Percentiles rank a stretch among this genome's conserved stretches.
Conservation (phyloP, 257 asterid species). For the Jacaranda mimosifolia region DNA sequence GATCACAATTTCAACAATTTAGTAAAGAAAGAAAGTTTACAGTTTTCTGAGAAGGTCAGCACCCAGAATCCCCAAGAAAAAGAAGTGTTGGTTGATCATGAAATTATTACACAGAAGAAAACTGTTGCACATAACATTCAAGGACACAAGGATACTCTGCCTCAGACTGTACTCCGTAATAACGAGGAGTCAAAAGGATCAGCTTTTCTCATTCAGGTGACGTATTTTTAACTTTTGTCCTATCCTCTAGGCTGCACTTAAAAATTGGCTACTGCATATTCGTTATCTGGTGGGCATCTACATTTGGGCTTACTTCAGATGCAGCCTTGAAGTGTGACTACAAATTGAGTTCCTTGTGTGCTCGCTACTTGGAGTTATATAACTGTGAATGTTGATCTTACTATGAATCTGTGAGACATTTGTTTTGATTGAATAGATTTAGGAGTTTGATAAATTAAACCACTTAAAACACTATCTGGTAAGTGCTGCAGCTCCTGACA, state of each 20-base stretch:
- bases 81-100: slow-evolving; percentile 44
- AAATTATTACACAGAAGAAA: slow-evolving; percentile 40
- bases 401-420: neutral
- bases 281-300: neutral
- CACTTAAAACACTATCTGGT: neutral
- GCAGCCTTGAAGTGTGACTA: neutral
- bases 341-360: neutral
- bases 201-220: slow-evolving; percentile 82
- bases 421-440: neutral
- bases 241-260: slow-evolving; percentile 7
- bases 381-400: neutral
- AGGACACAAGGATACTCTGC: slow-evolving; percentile 39
- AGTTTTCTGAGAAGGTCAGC: slow-evolving; percentile 40
- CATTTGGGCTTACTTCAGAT: neutral
- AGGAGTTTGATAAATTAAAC: neutral
- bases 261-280: neutral
- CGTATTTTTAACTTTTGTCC: neutral
- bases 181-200: slow-evolving; percentile 75
- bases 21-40: slow-evolving; percentile 45
- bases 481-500: neutral
- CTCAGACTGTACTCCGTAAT: slow-evolving; percentile 47
- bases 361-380: slow-evolving; percentile 4
- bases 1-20: slow-evolving; percentile 33
- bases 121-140: slow-evolving; percentile 28
- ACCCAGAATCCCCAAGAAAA: slow-evolving; percentile 44